Evolutionary conservation across 495 filamentous ascomycete species (phyloP), one percentile per base, ranked within the genome.

Genomic region (Penicillium steckii): DNA sequence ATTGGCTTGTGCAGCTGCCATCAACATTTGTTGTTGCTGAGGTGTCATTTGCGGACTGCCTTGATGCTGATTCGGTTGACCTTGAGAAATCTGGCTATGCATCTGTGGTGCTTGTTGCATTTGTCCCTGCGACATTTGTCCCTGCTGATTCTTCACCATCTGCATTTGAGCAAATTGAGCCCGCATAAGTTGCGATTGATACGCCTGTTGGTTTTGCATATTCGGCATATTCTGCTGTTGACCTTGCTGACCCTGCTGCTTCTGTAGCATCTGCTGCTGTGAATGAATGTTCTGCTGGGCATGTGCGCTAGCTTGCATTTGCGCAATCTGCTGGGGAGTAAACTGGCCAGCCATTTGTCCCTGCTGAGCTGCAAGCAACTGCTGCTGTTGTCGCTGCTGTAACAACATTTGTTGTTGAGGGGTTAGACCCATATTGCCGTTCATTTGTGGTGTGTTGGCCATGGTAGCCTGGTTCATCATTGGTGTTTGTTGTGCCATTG

Each of bases 401-500:
- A 74, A 47, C 43, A 76, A 46, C 50, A 73, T 65, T 47, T 76
- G 75, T 45, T 74, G 74, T 38, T 79, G 72, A 2, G 75, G 76
- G 2, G 68, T 75, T 21, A 72, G 59, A 37, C 52, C 53, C 48
- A 72, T 67, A 25, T 62, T 66, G 47, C 56, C 60, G 35, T 61
- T 61, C 68, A 77, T 73, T 43, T 75, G 74, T 10, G 67, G 67
- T 7, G 69, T 74, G 24, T 57, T 57, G 52, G 81, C 74, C 61
- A 81, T 76, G 29, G 67, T 75, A 35, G 68, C 69, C 46, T 80
- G 81, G 43, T 70, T 72, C 70, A 85, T 80, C 38, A 83, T 74
- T 4, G 82, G 81, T 3, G 77, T 81, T 37, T 80, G 77, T 37
- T 80, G 77, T 12, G 79, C 68, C 72, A 88, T 81, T 47, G 76